Percentiles rank a stretch among this genome's conserved stretches.
phyloP scores from a whole-genome alignment of 2,329 filamentous ascomycete genomes.

The Hortaea werneckii region DNA sequence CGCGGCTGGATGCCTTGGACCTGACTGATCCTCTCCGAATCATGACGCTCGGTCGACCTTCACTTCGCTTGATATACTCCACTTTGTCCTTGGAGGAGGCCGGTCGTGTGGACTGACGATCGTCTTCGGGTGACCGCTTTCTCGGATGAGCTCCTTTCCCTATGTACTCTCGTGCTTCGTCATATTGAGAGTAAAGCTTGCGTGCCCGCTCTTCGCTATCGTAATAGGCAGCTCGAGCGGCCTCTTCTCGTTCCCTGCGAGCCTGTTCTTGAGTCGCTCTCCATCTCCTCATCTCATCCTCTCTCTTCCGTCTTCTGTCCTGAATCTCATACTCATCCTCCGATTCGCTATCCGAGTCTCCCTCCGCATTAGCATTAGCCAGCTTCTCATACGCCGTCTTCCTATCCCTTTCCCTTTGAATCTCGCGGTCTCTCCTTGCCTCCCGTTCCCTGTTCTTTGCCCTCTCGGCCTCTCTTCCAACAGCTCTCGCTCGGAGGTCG shows the following conservation, averaged over 20 bases:
- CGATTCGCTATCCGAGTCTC: constrained; percentile 22
- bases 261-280: constrained; percentile 13
- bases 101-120: constrained; percentile 16
- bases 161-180: constrained; percentile 22
- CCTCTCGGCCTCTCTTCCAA: constrained; percentile 25
- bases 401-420: constrained; percentile 28
- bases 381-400: constrained; percentile 21
- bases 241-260: constrained; percentile 14
- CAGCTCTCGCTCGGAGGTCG: constrained; percentile 8
- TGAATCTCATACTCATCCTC: constrained; percentile 14
- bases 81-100: constrained; percentile 18
- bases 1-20: constrained; percentile 10
- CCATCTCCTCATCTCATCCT: constrained; percentile 16
- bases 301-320: constrained; percentile 10
- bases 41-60: constrained; percentile 14
- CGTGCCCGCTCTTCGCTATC: constrained; percentile 15
- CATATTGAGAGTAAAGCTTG: constrained; percentile 16
- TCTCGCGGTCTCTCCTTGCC: constrained; percentile 31
- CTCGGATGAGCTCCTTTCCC: constrained; percentile 2
- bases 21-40: constrained; percentile 18
- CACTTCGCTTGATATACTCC: constrained; percentile 16
- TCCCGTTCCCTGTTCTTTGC: constrained; percentile 29
- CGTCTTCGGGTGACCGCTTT: constrained; percentile 6
- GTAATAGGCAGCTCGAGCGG: constrained; percentile 12
- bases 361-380: constrained; percentile 6